A percentile compares a stretch with the other conserved stretches of the same genome.
phyloP scores from a whole-genome alignment of 2,329 filamentous ascomycete species.

The Fonsecaea multimorphosa region DNA sequence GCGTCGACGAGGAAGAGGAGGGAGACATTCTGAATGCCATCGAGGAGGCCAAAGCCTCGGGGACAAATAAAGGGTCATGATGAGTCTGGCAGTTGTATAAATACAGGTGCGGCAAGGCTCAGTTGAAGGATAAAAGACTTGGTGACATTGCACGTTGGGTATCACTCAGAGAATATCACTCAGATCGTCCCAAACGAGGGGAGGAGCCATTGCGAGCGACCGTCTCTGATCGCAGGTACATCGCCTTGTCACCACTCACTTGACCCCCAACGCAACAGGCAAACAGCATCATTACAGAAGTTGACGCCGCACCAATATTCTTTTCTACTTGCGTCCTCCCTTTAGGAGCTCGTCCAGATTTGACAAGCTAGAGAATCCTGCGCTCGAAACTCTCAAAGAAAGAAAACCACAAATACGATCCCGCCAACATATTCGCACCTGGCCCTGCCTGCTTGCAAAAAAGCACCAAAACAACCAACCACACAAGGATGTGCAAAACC shows the following conservation, averaged over 20 bases:
- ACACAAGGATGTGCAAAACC: constrained; percentile 54
- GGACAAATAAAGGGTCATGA: constrained; percentile 21
- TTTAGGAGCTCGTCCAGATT: background rate
- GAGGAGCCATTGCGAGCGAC: background rate
- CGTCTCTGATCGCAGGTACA: background rate
- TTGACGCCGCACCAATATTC: background rate
- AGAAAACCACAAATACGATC: background rate
- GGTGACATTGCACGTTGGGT: background rate
- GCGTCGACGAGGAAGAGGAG: constrained; percentile 51
- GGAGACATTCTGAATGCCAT: constrained; percentile 42
- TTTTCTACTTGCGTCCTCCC: background rate
- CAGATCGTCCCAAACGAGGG: background rate
- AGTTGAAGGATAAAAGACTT: too few relatives aligned
- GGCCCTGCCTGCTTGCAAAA: background rate
- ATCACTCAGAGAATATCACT: background rate
- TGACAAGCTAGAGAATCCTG: background rate
- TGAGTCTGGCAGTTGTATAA: background rate
- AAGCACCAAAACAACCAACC: background rate
- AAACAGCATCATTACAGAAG: background rate
- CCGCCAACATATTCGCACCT: background rate
- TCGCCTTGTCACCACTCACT: background rate
- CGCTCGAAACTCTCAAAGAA: background rate
- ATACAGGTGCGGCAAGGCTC: constrained; percentile 11
- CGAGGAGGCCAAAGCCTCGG: constrained; percentile 34
- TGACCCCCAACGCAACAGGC: background rate